Conservation (phyloP, 139 green algal genomes). For the Desmodesmus armatus region DNA sequence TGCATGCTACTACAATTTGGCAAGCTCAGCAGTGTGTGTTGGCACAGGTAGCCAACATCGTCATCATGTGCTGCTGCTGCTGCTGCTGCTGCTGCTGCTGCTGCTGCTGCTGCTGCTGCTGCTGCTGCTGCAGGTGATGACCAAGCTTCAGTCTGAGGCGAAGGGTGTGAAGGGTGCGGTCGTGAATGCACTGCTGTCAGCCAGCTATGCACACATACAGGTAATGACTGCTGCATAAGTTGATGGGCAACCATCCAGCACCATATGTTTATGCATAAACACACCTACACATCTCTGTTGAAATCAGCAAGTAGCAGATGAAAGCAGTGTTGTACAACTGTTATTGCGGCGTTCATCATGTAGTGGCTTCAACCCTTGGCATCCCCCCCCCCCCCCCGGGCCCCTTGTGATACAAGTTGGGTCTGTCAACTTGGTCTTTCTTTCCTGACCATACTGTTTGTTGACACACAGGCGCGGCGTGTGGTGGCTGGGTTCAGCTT, state of each 20-base stretch:
- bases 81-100: background rate
- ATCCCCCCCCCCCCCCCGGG: background rate
- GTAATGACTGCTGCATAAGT: too few species aligned
- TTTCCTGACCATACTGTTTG: too few species aligned
- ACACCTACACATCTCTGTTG: too few species aligned
- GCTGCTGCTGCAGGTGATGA: slow-evolving; percentile 63
- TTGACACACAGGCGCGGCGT: slow-evolving; percentile 50
- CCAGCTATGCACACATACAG: slow-evolving; percentile 56
- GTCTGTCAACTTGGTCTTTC: too few species aligned
- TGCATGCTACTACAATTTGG: too few species aligned
- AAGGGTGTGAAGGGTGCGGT: slow-evolving; percentile 50
- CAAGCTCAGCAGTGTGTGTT: too few species aligned
- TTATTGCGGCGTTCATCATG: slow-evolving; percentile 30
- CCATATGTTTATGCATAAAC: too few species aligned
- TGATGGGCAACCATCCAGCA: too few species aligned
- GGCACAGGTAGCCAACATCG: too few species aligned
- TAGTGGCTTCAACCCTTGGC: background rate
- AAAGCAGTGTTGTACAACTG: too few species aligned
- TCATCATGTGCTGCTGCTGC: too few species aligned
- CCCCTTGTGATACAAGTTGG: background rate
- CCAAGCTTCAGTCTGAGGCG: slow-evolving; percentile 66
- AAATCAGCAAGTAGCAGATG: too few species aligned
- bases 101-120: background rate
- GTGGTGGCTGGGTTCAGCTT: slow-evolving; percentile 69
- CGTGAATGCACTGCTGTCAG: slow-evolving; percentile 67